Evolutionary conservation across 331 rosid species (phyloP), one percentile per base, ranked within the genome.

Genomic region (Cydonia oblonga): DNA sequence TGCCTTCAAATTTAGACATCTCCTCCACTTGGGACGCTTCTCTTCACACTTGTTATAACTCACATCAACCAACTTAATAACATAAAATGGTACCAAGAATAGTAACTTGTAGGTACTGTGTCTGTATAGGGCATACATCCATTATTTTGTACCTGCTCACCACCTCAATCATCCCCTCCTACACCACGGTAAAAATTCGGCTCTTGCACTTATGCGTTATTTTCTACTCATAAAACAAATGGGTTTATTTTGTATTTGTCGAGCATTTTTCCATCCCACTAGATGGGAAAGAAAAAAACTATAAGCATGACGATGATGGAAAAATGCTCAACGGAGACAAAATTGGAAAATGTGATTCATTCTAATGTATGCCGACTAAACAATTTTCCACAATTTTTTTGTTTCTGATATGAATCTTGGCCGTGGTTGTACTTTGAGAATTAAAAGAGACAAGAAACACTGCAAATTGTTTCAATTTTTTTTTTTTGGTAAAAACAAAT

Each of bases 1-100:
- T 30, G 19, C 51, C 86, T 65, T 52, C 44, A 78, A 86, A 78
- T 79, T 76, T 74, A 81, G 68, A 38, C 67, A 44, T 67, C 64
- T 33, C 78, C 69, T 59, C 71, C 85, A n/a, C 53, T 20, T 25
- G 40, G 20, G 22, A 20, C 46, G 81, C 74, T 79, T 24, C 29
- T 73, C 72, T 38, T 53, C 25, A 71, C 82, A 69, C 75, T 69
- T 76, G 81, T 65, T 22, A 53, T 8, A 67, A 75, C n/a, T 63
- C 63, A 64, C 75, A 24, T 9, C 72, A 28, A 14, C 65, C 67
- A 58, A 49, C 75, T 15, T 23, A 6, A 54, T 23, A 70, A 7
- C 62, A 4, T 61, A 23, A 40, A 38, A 25, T 24, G 57, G 26
- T 58, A 28, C 67, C 75, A 38, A 71, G 22, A 71, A 9, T 58